These are phyloP conservation scores for Cercospora citrullina DNA, from an alignment of 2,329 filamentous ascomycete species.

Conservation along the genomic window DNA sequence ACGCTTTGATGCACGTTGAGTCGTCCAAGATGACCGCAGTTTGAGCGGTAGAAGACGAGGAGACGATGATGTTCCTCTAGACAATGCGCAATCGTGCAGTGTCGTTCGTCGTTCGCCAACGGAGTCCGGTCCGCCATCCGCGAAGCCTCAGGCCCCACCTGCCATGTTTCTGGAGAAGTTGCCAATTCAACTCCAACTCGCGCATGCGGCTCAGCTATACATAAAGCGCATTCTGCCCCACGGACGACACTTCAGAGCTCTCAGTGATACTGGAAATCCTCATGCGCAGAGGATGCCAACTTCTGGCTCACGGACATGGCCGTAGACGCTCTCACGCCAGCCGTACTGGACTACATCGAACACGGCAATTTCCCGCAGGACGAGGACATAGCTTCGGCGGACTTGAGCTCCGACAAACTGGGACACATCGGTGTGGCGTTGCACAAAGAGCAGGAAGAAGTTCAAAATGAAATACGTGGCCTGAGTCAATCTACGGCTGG, in stretches of 20 bases:
- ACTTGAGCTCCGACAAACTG: constrained; percentile 52
- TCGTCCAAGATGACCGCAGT: not conserved
- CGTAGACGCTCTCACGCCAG: constrained; percentile 51
- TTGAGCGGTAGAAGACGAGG: not conserved
- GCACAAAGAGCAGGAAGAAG: constrained; percentile 52
- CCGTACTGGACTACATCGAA: constrained; percentile 64
- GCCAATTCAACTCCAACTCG: not conserved
- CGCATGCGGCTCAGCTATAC: not conserved
- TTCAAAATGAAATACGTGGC: constrained; percentile 68
- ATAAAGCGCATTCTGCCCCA: not conserved
- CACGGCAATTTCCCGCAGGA: constrained; percentile 58
- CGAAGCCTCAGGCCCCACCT: not conserved
- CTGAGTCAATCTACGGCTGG: constrained; percentile 75
- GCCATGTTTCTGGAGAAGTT: not conserved
- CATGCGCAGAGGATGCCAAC: not conserved
- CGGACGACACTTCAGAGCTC: not conserved
- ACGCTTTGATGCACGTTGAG: not conserved
- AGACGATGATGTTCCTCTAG: not conserved
- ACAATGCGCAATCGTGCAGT: not conserved
- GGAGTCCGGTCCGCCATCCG: not conserved
- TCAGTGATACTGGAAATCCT: not conserved
- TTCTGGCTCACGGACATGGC: constrained; percentile 18
- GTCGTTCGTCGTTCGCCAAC: not conserved
- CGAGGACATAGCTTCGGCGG: constrained; percentile 56
- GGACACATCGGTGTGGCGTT: constrained; percentile 54